Base-by-base conservation (phyloP, 768 basidiomycete genomes). In the Omphalotus guepiniiformis region DNA sequence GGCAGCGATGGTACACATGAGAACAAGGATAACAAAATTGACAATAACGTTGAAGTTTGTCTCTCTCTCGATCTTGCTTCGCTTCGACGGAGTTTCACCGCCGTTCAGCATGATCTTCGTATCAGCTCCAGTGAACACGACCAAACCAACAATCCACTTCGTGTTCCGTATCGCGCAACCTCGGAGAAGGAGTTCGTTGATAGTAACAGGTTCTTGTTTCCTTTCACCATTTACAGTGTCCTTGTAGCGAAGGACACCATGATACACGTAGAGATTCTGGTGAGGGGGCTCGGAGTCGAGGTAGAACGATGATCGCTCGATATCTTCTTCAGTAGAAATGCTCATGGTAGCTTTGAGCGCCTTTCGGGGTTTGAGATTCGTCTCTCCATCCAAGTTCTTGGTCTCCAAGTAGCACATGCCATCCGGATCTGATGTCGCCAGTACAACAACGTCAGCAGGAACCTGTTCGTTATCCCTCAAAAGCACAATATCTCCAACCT, bases 31-130 rank as follows among this genome's bases (percentile, higher is more conserved):
- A 35, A 76, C 66, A 60, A 97, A 97, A 65, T 97, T 98, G 70
- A 96, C 88, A 42, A 94, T 70, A 54, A 97, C 95, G 60, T 97
- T 98, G 74, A 93, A 95, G 65, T 95, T 98, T 7, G 95, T 98
- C 73, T 98, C 95, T 69, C 83, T 88, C 71, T 97, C 93, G 60
- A 98, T 97, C 75, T 94, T 98, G 59, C 86, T 90, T 50, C 91
- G 85, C 61, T 98, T 98, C n/a, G 88, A 92, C 1, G 94, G 93
- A 1, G 93, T 97, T 12, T 84, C 85, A 16, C 94, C 93, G 27
- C 90, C 89, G 54, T 94, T 94, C 49, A 92, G 68, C 80, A 91
- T 88, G 56, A 93, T 93, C 75, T 90, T 92, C 32, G 90, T 88
- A 66, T 97, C 94, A 1, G 82, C 78, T 30, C 94, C 94, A 0